Conservation (phyloP, 2,329 filamentous ascomycete genomes). For the Blumeria hordei region DNA sequence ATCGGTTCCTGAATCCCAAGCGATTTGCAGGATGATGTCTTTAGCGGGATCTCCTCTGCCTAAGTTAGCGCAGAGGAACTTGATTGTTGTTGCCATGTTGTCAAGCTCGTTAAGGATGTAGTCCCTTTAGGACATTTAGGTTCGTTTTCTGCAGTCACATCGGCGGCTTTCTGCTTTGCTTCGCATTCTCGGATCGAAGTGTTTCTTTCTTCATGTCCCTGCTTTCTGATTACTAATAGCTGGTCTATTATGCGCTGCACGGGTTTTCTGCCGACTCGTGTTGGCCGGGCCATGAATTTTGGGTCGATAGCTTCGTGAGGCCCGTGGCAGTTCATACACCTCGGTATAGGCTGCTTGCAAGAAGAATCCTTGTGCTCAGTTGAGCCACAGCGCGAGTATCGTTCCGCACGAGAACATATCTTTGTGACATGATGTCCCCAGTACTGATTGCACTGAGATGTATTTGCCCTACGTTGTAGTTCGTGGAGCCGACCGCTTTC, state of each 20-base stretch:
- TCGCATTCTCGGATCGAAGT: background rate
- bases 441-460: background rate
- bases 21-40: no score
- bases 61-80: no score
- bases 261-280: background rate
- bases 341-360: background rate
- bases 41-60: no score
- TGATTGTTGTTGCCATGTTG: no score
- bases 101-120: no score
- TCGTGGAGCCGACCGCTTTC: background rate
- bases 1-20: no score
- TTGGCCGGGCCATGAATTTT: background rate
- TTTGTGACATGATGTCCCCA: background rate
- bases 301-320: background rate
- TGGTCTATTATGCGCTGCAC: background rate
- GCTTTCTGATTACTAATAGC: background rate
- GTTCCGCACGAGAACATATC: background rate
- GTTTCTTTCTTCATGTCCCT: background rate
- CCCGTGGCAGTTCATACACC: background rate
- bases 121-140: no score
- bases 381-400: background rate
- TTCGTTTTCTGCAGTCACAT: no score
- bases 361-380: background rate
- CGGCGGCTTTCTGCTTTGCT: no score
- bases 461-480: background rate